Evolutionary conservation across 1,284 basidiomycete genomes (phyloP).

Genomic region (Cystobasidiaceae sp.): DNA sequence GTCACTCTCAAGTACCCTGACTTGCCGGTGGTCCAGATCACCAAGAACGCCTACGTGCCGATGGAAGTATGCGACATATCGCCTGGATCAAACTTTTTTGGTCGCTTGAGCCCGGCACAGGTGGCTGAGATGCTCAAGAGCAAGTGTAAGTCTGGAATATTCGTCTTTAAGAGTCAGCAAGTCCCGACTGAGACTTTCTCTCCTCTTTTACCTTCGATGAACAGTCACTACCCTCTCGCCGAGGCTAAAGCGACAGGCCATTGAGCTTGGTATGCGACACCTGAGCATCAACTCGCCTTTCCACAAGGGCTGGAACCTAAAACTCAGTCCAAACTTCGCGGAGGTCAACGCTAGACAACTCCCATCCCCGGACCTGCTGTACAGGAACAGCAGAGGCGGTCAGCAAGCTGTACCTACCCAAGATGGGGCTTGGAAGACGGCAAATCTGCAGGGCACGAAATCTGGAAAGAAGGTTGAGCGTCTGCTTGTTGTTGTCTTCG

Average conservation of each 20-base stretch:
- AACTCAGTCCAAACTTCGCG: not conserved
- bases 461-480: not conserved
- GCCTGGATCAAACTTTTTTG: conserved; percentile 15
- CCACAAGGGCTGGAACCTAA: conserved; percentile 16
- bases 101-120: not conserved
- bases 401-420: not conserved
- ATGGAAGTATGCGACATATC: not conserved
- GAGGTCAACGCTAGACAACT: conserved; percentile 11
- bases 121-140: conserved; percentile 19
- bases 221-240: conserved; percentile 15
- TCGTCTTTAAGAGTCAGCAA: not conserved
- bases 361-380: not conserved
- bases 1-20: conserved; percentile 9
- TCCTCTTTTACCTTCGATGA: not conserved
- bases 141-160: not conserved
- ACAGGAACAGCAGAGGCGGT: not conserved
- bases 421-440: conserved; percentile 20
- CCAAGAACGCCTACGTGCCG: not conserved
- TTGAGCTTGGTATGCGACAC: conserved; percentile 11
- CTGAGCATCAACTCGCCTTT: conserved; percentile 4
- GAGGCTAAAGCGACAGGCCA: not conserved
- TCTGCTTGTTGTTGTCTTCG: conserved; percentile 22
- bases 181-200: no score
- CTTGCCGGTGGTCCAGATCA: conserved; percentile 6
- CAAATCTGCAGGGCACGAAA: not conserved